phyloP scores from a whole-genome alignment of 2,329 filamentous ascomycete species.

The Verticillium nonalfalfae region DNA sequence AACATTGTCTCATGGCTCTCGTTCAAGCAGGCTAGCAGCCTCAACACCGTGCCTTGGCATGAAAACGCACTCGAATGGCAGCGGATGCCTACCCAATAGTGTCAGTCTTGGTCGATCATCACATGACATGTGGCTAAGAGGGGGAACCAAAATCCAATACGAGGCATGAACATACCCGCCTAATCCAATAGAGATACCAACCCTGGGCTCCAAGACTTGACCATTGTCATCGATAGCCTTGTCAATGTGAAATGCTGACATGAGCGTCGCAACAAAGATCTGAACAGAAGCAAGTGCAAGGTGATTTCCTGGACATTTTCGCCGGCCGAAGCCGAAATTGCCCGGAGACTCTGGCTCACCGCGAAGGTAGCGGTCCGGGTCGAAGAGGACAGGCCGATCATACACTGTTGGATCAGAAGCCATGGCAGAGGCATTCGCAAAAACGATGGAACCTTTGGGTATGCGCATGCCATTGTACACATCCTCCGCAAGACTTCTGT shows the following conservation, averaged over 20 bases:
- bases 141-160: background rate
- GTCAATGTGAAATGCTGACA: constrained; percentile 29
- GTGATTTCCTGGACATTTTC: constrained; percentile 42
- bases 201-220: constrained; percentile 10
- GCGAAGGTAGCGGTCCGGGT: constrained; percentile 38
- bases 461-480: constrained; percentile 51
- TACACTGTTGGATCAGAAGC: constrained; percentile 33
- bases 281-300: constrained; percentile 39
- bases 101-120: background rate
- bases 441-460: constrained; percentile 42
- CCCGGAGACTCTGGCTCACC: constrained; percentile 39
- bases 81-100: background rate
- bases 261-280: constrained; percentile 31
- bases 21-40: background rate
- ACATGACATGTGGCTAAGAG: background rate
- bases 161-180: constrained; percentile 4
- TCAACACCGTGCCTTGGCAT: background rate
- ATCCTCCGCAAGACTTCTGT: constrained; percentile 47
- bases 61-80: background rate
- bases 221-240: constrained; percentile 25
- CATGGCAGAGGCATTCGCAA: constrained; percentile 38
- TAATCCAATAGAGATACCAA: constrained; percentile 9
- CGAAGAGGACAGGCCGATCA: constrained; percentile 32
- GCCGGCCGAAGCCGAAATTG: constrained; percentile 46
- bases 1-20: background rate